A percentile compares a stretch with the other conserved stretches of the same genome.
These are phyloP conservation scores for Claviceps sp. DNA, from an alignment of 2,329 filamentous ascomycete species.

Conservation along the genomic window DNA sequence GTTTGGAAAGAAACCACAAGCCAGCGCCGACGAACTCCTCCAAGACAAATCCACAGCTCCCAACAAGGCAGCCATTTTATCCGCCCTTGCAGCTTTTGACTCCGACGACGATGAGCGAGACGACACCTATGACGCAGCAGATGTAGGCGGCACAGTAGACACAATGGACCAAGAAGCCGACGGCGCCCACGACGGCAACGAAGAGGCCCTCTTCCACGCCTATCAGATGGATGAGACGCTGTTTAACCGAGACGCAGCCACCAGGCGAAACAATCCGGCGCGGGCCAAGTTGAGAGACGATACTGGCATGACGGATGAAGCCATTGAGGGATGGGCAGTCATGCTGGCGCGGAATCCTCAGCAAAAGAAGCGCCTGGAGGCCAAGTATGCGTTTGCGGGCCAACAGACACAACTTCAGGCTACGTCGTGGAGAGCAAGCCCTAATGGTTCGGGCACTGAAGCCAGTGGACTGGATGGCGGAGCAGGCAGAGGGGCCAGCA, in stretches of 20 bases:
- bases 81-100: slow-evolving; percentile 79
- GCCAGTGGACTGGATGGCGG: slow-evolving; percentile 37
- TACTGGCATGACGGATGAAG: slow-evolving; percentile 84
- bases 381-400: slow-evolving; percentile 53
- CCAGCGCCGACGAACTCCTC: slow-evolving; percentile 60
- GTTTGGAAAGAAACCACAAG: slow-evolving; percentile 56
- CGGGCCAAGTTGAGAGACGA: slow-evolving; percentile 55
- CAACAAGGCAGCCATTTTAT: slow-evolving; percentile 75
- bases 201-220: slow-evolving; percentile 59
- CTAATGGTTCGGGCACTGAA: slow-evolving; percentile 41
- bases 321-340: slow-evolving; percentile 84
- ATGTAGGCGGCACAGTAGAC: slow-evolving; percentile 83
- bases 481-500: slow-evolving; percentile 18
- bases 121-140: slow-evolving; percentile 87
- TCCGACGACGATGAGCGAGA: slow-evolving; percentile 92
- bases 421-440: slow-evolving; percentile 49
- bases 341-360: slow-evolving; percentile 67
- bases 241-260: slow-evolving; percentile 60
- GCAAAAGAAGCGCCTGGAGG: slow-evolving; percentile 55
- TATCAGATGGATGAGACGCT: slow-evolving; percentile 51
- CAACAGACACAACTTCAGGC: slow-evolving; percentile 50
- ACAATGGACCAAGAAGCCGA: slow-evolving; percentile 43
- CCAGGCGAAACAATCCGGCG: slow-evolving; percentile 46
- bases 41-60: slow-evolving; percentile 49
- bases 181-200: slow-evolving; percentile 38